Evolutionary conservation across 192 early-diverging fungal species (phyloP).

Genomic region (Dispira parvispora): DNA sequence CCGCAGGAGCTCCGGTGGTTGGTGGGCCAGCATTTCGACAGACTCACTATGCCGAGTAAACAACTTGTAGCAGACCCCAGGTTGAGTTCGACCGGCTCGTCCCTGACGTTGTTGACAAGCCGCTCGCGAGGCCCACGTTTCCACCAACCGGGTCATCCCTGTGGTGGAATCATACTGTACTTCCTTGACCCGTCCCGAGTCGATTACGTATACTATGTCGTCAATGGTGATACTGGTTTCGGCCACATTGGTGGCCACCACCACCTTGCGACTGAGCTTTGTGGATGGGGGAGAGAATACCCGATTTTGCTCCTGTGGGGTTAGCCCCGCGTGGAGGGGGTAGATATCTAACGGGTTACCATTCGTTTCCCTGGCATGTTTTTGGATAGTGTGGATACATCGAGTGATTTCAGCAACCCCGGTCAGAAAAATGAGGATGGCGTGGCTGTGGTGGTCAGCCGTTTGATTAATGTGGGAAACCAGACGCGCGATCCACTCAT

Average conservation of each 20-base stretch:
- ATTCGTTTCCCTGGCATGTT: background rate
- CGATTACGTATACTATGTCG: slow-evolving; percentile 53
- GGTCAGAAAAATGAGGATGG: slow-evolving; percentile 55
- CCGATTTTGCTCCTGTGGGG: slow-evolving; percentile 30
- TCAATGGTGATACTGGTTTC: slow-evolving; percentile 52
- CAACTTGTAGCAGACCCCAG: slow-evolving; percentile 62
- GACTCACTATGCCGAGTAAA: slow-evolving; percentile 32
- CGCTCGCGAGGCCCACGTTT: slow-evolving; percentile 31
- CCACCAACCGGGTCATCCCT: slow-evolving; percentile 41
- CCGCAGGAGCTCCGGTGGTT: slow-evolving; percentile 61
- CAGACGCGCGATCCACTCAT: slow-evolving; percentile 32
- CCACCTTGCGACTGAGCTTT: slow-evolving; percentile 49
- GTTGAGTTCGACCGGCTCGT: slow-evolving; percentile 64
- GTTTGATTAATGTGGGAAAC: slow-evolving; percentile 41
- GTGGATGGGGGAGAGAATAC: slow-evolving; percentile 26
- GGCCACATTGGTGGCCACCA: slow-evolving; percentile 82
- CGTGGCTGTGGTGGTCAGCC: slow-evolving; percentile 26
- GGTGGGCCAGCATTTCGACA: slow-evolving; percentile 35
- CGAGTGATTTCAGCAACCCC: slow-evolving; percentile 57
- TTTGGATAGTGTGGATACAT: slow-evolving; percentile 38
- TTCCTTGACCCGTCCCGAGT: slow-evolving; percentile 50
- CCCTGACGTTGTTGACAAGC: slow-evolving; percentile 53
- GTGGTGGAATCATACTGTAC: slow-evolving; percentile 31
- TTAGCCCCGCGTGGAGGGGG: slow-evolving; percentile 43
- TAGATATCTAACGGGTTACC: slow-evolving; percentile 20